Conservation (phyloP, 208 protist species). For the Trypanosoma mega region DNA sequence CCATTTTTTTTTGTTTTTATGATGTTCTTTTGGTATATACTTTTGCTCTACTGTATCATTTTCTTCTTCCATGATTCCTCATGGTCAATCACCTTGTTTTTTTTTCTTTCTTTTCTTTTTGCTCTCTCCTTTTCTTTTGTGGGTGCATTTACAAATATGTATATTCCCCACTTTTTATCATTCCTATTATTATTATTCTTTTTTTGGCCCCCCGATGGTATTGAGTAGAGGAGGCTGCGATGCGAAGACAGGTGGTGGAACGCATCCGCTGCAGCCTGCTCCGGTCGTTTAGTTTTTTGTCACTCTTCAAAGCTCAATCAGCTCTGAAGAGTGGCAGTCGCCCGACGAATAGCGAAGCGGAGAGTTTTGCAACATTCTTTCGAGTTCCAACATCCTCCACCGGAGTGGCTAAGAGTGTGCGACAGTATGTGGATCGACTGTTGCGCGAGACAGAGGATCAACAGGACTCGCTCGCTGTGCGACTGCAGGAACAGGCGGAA, state of each 20-base stretch:
- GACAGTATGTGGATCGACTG: constrained; percentile 30
- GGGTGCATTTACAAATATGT: background rate
- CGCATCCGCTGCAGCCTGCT: background rate
- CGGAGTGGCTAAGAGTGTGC: constrained; percentile 22
- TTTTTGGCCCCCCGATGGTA: no score
- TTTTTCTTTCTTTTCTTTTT: background rate
- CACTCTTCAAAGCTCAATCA: constrained; percentile 44
- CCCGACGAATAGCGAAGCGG: constrained; percentile 26
- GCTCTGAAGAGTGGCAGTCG: constrained; percentile 35
- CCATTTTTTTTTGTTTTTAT: background rate
- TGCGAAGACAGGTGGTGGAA: background rate
- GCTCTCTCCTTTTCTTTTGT: background rate
- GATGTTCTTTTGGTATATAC: background rate
- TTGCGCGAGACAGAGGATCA: constrained; percentile 23
- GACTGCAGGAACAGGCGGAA: constrained; percentile 22
- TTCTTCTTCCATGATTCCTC: background rate
- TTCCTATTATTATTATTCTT: no score
- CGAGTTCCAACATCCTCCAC: constrained; percentile 22
- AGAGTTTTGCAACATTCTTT: constrained; percentile 54
- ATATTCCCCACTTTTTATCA: no score
- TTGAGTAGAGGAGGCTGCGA: no score
- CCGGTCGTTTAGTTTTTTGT: constrained; percentile 24
- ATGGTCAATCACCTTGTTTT: background rate
- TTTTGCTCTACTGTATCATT: no score
- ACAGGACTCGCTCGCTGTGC: constrained; percentile 23